These are phyloP conservation scores for Endothia cerciana DNA, from an alignment of 2,329 filamentous ascomycete genomes.

Conservation along the genomic window DNA sequence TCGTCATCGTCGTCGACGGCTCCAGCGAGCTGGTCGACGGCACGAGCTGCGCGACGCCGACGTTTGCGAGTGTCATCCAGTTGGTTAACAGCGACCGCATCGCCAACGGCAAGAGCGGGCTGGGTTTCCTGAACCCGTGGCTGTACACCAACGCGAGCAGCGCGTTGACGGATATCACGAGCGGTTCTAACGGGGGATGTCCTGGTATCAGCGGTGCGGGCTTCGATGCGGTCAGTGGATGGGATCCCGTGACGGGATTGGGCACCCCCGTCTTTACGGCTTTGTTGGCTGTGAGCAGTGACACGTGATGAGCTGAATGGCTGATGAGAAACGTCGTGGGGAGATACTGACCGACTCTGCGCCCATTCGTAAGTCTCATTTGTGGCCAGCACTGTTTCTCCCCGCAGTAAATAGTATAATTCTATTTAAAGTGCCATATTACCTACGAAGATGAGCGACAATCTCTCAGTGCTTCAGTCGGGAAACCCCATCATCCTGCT, in stretches of 20 bases:
- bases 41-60: conserved; percentile 52
- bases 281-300: conserved; percentile 23
- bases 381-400: neutral
- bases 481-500: neutral
- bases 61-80: conserved; percentile 55
- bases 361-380: neutral
- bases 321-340: neutral
- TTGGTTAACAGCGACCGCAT: conserved; percentile 57
- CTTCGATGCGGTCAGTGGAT: conserved; percentile 25
- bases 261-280: conserved; percentile 27
- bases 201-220: conserved; percentile 20
- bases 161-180: conserved; percentile 33
- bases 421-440: neutral
- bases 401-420: neutral
- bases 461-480: neutral
- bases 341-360: conserved; percentile 4
- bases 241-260: conserved; percentile 27
- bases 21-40: neutral
- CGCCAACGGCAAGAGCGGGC: conserved; percentile 43
- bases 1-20: conserved; percentile 26
- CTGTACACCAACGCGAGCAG: conserved; percentile 29
- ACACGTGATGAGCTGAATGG: conserved; percentile 1
- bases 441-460: neutral
- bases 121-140: conserved; percentile 48
- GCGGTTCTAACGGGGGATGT: conserved; percentile 20